Conservation (phyloP, 176 grass and related monocot genomes). For the Ensete ventricosum region DNA sequence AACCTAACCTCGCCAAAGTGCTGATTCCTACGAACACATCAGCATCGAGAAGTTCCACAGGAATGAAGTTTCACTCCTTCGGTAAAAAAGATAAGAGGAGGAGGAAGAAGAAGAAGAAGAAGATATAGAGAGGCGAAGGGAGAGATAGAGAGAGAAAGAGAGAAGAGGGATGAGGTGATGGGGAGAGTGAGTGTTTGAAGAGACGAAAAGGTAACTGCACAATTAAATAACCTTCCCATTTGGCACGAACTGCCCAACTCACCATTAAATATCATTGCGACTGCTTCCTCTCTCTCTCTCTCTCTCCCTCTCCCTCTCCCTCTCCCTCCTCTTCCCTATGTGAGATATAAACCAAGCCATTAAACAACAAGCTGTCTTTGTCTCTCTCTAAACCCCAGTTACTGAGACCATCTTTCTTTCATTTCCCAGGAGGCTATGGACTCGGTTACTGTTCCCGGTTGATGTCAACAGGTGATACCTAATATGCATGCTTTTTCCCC, state of each 20-base stretch:
- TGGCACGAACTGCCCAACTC: neutral
- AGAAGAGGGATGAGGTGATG: neutral
- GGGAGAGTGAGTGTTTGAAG: neutral
- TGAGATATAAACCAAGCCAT: no score
- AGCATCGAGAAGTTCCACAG: constrained; percentile 46
- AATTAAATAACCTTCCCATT: neutral
- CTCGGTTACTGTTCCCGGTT: no score
- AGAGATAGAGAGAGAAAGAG: neutral
- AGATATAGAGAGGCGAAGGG: neutral
- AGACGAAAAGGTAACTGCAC: neutral
- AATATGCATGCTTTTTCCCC: no score
- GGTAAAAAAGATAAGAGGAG: neutral
- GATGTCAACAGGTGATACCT: no score
- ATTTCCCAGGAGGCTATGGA: no score
- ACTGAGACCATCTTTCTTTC: no score
- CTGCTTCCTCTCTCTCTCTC: neutral
- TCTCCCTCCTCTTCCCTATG: neutral
- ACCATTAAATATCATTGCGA: neutral
- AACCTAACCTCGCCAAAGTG: constrained; percentile 29
- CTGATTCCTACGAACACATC: neutral
- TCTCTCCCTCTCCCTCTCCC: neutral
- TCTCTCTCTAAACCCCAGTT: no score
- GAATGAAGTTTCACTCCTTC: constrained; percentile 62
- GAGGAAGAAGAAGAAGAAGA: neutral
- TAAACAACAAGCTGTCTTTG: no score